Base-by-base conservation (phyloP, 495 filamentous ascomycete species). In the Aspergillus coremiiformis region DNA sequence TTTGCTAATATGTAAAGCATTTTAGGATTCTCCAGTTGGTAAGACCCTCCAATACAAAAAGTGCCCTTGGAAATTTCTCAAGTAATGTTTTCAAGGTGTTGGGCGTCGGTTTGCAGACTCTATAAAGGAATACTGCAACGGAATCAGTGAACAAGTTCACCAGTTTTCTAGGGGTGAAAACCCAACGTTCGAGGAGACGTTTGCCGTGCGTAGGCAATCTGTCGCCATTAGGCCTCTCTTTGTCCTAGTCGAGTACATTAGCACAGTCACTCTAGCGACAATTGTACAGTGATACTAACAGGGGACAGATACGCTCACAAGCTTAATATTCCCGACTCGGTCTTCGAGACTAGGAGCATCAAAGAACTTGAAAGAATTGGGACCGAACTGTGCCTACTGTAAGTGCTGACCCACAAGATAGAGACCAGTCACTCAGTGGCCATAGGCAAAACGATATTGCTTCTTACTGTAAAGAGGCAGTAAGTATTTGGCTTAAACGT, bases 401-500 rank as follows among this genome's bases (percentile, higher is more conserved):
- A 50, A 30, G 58, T 39, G 14, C 20, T 26, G 3, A 7, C 20
- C 37, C 39, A 14, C 12, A 11, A 12, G 17, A 43, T 11, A 26
- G 14, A 22, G 5, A 23, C 17, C 21, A 44, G 17, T 8, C 3
- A 22, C 32, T 26, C 44, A 29, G 11, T 11, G 15, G 35, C 4
- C 11, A 39, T 35, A 67, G 64, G n/a, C 64, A 65, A 63, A 67
- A 67, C 42, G 62, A 63, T 41, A 55, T 63, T n/a, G 44, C 65
- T 12, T 67, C 64, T 17, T 65, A 61, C 51, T 55, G 53, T 43
- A 67, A 63, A 53, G 64, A 67, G 45, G 53, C 61, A 57, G 64
- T 64, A 37, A 51, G 54, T 48, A 1, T 20, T 21, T 21, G 4
- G 7, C 6, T 19, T 14, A 2, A 21, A 1, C 10, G n/a, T 8